Percentiles rank a stretch among this genome's conserved stretches.
phyloP scores from a whole-genome alignment of 495 filamentous ascomycete genomes.

The Podospora didyma region DNA sequence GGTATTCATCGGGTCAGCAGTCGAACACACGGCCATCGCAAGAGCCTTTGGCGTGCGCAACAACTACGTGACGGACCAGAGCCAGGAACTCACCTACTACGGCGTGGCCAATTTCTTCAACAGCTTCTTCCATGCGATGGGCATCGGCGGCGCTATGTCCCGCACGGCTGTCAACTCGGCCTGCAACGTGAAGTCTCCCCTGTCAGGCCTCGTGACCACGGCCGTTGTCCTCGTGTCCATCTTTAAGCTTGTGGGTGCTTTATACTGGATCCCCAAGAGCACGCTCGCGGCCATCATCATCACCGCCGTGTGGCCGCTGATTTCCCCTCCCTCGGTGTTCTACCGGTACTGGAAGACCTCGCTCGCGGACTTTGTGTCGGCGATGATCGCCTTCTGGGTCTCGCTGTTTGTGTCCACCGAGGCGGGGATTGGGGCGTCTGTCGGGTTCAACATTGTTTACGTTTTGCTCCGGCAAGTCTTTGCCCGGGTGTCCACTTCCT shows the following conservation, averaged over 20 bases:
- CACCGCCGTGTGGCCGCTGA: slow-evolving; percentile 42
- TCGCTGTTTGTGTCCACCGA: slow-evolving; percentile 48
- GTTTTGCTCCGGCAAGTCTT: slow-evolving; percentile 42
- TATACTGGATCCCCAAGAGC: slow-evolving; percentile 51
- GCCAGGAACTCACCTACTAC: slow-evolving; percentile 46
- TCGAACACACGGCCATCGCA: slow-evolving; percentile 49
- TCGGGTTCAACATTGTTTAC: slow-evolving; percentile 45
- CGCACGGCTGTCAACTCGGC: slow-evolving; percentile 49
- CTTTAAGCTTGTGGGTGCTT: slow-evolving; percentile 42
- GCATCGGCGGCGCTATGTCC: slow-evolving; percentile 46
- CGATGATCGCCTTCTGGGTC: slow-evolving; percentile 47
- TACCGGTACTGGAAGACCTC: slow-evolving; percentile 46
- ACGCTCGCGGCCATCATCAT: slow-evolving; percentile 47
- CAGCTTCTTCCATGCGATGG: slow-evolving; percentile 47
- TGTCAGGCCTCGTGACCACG: slow-evolving; percentile 42
- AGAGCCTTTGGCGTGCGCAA: slow-evolving; percentile 45
- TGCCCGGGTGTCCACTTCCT: slow-evolving; percentile 19
- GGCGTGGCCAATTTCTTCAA: slow-evolving; percentile 47
- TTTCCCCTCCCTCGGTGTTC: slow-evolving; percentile 37
- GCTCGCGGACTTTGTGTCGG: slow-evolving; percentile 45
- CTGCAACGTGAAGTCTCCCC: slow-evolving; percentile 38
- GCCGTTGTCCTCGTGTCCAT: slow-evolving; percentile 45
- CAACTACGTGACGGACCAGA: slow-evolving; percentile 45
- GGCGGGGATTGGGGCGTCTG: slow-evolving; percentile 42
- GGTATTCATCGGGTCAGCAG: slow-evolving; percentile 40